Conservation (phyloP, 441 rosid genomes). For the Monsonia emarginata region DNA sequence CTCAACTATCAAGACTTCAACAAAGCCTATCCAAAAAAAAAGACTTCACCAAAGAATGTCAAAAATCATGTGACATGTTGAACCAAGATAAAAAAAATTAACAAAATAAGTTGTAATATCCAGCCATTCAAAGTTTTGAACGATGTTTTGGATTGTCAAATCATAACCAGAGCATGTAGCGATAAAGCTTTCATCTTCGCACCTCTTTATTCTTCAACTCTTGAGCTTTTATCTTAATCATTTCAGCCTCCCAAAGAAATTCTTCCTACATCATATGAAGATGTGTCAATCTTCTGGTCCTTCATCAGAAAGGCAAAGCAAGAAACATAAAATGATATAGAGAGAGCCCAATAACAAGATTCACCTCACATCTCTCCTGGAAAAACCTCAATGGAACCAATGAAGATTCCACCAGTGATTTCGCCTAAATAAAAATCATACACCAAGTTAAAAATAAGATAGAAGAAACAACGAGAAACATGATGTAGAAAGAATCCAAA, state of each 20-base stretch:
- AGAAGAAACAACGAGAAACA: slow-evolving; percentile 3
- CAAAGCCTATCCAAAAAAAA: no score
- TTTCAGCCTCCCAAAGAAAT: slow-evolving; percentile 93
- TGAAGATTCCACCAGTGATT: slow-evolving; percentile 85
- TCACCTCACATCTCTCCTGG: slow-evolving; percentile 97
- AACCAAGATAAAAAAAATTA: background rate
- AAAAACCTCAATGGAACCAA: slow-evolving; percentile 79
- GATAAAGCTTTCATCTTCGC: slow-evolving; percentile 18
- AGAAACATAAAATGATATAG: slow-evolving; percentile 10
- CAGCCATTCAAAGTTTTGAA: background rate
- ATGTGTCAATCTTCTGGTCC: slow-evolving; percentile 9
- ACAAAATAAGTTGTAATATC: background rate
- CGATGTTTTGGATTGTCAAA: background rate
- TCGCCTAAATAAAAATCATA: slow-evolving; percentile 46
- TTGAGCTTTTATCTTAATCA: slow-evolving; percentile 96
- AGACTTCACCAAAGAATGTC: background rate
- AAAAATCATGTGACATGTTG: background rate
- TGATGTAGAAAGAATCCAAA: background rate
- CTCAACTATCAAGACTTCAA: background rate
- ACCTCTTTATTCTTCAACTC: slow-evolving; percentile 99
- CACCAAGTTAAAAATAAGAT: background rate
- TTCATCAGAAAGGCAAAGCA: slow-evolving; percentile 5
- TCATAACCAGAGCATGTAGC: background rate
- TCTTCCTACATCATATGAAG: slow-evolving; percentile 61
- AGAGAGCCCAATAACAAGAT: slow-evolving; percentile 10